Evolutionary conservation across 768 basidiomycete species (phyloP).

Genomic region (Leccinum longicurvipes): DNA sequence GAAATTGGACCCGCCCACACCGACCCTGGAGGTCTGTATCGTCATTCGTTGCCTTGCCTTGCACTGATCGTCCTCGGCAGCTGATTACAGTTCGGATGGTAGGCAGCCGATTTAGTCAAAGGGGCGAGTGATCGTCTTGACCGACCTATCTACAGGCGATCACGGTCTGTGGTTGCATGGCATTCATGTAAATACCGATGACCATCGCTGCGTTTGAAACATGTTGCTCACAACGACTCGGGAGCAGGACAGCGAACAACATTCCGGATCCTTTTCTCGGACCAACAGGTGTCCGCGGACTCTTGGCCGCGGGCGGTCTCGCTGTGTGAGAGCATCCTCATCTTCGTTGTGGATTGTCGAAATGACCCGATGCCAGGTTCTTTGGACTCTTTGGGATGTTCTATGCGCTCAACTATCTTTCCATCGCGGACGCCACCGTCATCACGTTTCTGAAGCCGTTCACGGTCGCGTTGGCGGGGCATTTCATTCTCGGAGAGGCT

Average conservation of each 20-base stretch:
- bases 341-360: constrained; percentile 35
- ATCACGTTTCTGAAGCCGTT: constrained; percentile 74
- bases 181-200: constrained; percentile 46
- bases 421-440: constrained; percentile 74
- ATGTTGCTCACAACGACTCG: background rate
- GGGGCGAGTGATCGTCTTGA: background rate
- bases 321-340: constrained; percentile 51
- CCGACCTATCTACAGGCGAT: constrained; percentile 36
- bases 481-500: constrained; percentile 57
- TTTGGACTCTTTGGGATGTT: constrained; percentile 71
- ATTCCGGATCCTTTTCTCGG: constrained; percentile 63
- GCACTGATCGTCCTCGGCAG: constrained; percentile 24
- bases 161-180: constrained; percentile 49
- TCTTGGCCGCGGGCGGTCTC: constrained; percentile 58
- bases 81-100: constrained; percentile 62
- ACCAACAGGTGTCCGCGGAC: constrained; percentile 60
- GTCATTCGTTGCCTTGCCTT: background rate
- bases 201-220: constrained; percentile 55
- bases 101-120: constrained; percentile 8
- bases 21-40: constrained; percentile 53
- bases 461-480: constrained; percentile 58
- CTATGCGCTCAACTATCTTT: constrained; percentile 69
- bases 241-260: constrained; percentile 37
- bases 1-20: constrained; percentile 53
- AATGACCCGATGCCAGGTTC: constrained; percentile 47